These are phyloP conservation scores for Wickerhamomyces ciferrii DNA, from an alignment of 805 yeast species.

Conservation along the genomic window DNA sequence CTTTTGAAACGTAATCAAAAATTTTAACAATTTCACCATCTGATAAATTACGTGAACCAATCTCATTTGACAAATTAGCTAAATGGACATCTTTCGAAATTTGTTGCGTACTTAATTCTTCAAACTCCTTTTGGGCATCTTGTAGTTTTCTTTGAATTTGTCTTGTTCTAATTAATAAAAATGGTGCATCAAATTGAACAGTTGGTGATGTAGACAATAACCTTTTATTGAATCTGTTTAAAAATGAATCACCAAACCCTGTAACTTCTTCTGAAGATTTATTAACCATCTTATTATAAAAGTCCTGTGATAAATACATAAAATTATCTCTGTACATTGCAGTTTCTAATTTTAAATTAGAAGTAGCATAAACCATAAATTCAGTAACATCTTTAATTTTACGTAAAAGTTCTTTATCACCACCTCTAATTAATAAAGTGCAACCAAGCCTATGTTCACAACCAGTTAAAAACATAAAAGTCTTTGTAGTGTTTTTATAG, in stretches of 20 bases:
- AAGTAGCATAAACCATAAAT: constrained; percentile 72
- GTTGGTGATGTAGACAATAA: constrained; percentile 82
- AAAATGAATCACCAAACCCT: constrained; percentile 32
- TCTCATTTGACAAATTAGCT: constrained; percentile 19
- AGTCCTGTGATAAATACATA: constrained; percentile 40
- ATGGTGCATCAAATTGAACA: constrained; percentile 69
- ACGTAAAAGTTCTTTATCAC: constrained; percentile 50
- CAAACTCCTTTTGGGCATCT: constrained; percentile 17
- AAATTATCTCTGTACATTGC: constrained; percentile 68
- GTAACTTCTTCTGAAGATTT: constrained; percentile 11
- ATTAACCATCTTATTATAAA: constrained; percentile 23
- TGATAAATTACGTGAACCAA: constrained; percentile 4
- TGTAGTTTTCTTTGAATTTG: constrained; percentile 38
- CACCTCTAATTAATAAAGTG: constrained; percentile 85
- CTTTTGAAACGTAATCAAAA: constrained; percentile 25
- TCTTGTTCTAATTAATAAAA: constrained; percentile 49
- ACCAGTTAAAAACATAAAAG: constrained; percentile 78
- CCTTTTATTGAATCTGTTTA: constrained; percentile 38
- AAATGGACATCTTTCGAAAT: constrained; percentile 17
- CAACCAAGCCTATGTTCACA: constrained; percentile 71
- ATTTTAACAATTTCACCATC: constrained; percentile 27
- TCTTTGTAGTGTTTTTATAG: constrained; percentile 50
- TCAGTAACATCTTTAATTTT: constrained; percentile 75
- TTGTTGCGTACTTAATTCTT: constrained; percentile 11
- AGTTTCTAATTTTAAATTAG: constrained; percentile 77